Conservation (phyloP, 345 rosid species). For the Rhodamnia argentea region DNA sequence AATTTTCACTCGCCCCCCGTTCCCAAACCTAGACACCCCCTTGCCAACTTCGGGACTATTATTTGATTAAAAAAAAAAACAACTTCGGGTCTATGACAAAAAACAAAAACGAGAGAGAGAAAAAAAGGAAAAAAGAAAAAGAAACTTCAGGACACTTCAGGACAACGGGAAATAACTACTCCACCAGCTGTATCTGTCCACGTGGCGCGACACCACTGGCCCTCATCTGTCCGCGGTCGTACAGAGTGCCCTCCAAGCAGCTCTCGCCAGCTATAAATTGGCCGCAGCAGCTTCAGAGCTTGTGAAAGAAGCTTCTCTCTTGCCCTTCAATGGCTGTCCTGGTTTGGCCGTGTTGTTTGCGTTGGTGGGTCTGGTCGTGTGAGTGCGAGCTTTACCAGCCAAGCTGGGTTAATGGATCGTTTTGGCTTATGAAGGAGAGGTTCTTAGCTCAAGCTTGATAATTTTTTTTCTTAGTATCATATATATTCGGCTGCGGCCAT, state of each 20-base stretch:
- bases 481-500: too few species aligned
- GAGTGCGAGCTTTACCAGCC: constrained; percentile 57
- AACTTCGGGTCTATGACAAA: too few species aligned
- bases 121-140: too few species aligned
- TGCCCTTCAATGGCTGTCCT: not conserved
- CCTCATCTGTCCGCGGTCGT: not conserved
- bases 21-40: too few species aligned
- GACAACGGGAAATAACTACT: not conserved
- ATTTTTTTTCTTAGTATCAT: too few species aligned
- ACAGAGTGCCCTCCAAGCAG: not conserved
- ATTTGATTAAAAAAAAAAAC: too few species aligned
- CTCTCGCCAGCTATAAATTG: not conserved
- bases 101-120: too few species aligned
- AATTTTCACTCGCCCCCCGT: not conserved
- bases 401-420: constrained; percentile 79
- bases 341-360: not conserved
- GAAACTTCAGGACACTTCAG: not conserved
- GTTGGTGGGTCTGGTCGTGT: constrained; percentile 21
- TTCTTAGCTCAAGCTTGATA: constrained; percentile 79
- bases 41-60: not conserved
- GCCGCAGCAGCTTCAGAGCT: not conserved
- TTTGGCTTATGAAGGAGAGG: constrained; percentile 65
- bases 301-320: not conserved
- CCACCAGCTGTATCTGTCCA: not conserved
- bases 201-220: not conserved